These are phyloP conservation scores for Trichosporon sp. DNA, from an alignment of 1,284 basidiomycete species.

Conservation along the genomic window DNA sequence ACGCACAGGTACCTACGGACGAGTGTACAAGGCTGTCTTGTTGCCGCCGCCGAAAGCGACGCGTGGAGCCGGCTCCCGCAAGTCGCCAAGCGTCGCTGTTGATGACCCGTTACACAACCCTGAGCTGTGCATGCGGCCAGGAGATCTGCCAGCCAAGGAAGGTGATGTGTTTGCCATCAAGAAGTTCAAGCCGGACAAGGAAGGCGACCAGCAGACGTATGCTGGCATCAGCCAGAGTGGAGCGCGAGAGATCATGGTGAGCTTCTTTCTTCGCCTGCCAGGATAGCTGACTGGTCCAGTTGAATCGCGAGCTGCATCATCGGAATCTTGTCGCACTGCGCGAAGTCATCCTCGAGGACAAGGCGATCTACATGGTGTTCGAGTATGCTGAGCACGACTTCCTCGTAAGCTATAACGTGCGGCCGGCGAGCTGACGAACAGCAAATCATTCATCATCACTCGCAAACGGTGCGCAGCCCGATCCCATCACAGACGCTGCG, in stretches of 20 bases:
- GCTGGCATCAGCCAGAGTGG: constrained; percentile 98
- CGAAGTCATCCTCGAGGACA: constrained; percentile 95
- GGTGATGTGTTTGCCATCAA: constrained; percentile 86
- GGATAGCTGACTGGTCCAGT: constrained; percentile 49
- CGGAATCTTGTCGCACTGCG: constrained; percentile 85
- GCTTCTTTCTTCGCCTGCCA: constrained; percentile 29
- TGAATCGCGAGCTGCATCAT: constrained; percentile 90
- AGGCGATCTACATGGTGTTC: constrained; percentile 98
- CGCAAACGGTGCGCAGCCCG: constrained; percentile 69
- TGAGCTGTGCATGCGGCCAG: constrained; percentile 52
- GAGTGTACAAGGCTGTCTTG: constrained; percentile 89
- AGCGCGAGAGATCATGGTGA: constrained; percentile 86
- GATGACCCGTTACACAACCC: constrained; percentile 38
- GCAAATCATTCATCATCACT: constrained; percentile 98
- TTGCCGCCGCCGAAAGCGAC: constrained; percentile 30
- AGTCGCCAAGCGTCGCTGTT: constrained; percentile 9
- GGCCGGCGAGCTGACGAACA: constrained; percentile 42
- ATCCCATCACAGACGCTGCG: constrained; percentile 78
- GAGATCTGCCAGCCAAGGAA: constrained; percentile 55
- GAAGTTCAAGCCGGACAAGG: constrained; percentile 99
- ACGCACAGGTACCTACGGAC: constrained; percentile 77
- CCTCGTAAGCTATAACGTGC: constrained; percentile 55
- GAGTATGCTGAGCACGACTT: constrained; percentile 99
- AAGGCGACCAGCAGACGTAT: constrained; percentile 86
- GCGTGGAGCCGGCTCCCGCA: constrained; percentile 25